Evolutionary conservation across 2,329 filamentous ascomycete genomes (phyloP), one percentile per base, ranked within the genome.

Genomic region (Drechslera avenae): DNA sequence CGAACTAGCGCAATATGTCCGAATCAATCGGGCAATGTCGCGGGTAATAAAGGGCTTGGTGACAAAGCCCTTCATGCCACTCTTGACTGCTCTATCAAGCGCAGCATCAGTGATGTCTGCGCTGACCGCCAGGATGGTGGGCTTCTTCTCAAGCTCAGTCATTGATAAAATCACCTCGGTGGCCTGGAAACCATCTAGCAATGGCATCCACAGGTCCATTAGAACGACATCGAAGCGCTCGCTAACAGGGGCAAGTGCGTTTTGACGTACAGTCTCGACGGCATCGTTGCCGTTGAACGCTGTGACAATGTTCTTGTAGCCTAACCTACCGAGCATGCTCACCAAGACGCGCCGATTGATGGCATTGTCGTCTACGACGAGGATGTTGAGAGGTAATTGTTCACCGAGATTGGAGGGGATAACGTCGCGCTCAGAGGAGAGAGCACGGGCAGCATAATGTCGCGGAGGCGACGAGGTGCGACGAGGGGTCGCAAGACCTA

Each of bases 121-220:
- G 33, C 83, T 87, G 44, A 88, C 85, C 2, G 86, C 86, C 21
- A 88, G 75, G 31, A 88, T 73, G 28, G 78, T 77, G 34, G 78
- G 75, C 34, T 54, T 62, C 9, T 55, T 49, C 17, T 46, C 50
- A 3, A 55, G 55, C 18, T 66, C 62, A 35, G 50, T 47, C 75
- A 86, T 79, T 18, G 76, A 73, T 9, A 88, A 71, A 35, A 90
- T 90, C 39, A 78, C 75, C 60, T 82, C 79, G 0, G 86, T 83
- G 2, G 87, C 87, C 64, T 89, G 83, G 57, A 88, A 89, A 1
- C 87, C 87, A 63, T 89, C 86, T 78, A 89, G 85, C 57, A 85
- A 78, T 1, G 87, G 87, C 86, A 90, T 90, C 87, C 87, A 90
- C 8, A 90, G 79, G 69, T 90, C 87, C 87, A 90, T 90, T 35